Evolutionary conservation across 2,329 filamentous ascomycete genomes (phyloP), one percentile per base, ranked within the genome.

Genomic region (Fusarium tupiense): DNA sequence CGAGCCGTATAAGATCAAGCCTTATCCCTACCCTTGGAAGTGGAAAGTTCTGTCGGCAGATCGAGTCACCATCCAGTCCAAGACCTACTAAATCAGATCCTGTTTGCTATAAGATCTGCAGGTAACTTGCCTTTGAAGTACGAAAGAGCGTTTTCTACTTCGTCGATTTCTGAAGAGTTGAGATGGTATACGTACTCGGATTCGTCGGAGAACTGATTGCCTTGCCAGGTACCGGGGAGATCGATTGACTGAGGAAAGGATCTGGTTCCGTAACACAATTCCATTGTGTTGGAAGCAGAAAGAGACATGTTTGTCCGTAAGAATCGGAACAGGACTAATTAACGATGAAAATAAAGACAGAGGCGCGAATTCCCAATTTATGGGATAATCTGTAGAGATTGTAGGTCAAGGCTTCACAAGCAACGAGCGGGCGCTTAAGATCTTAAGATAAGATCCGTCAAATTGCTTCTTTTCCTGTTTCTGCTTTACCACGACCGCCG

Each of bases 1-100:
- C 88, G 4, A 82, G 76, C 40, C 88, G 87, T 53, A 92, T 79
- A 14, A 79, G 71, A 26, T 85, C 82, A 29, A 93, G 84, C 60
- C 84, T 86, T 13, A 81, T 76, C 4, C 88, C 88, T 1, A 93
- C 84, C 1, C 77, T 86, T 16, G 89, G 89, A 6, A 93, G 85
- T 3, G 87, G 88, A 61, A 93, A 93, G 38, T 86, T 91, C 19
- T 85, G 81, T 53, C 86, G 85, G 43, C 82, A 85, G 58, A 93
- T 86, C 49, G 85, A 82, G 62, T 88, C 87, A 22, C 88, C 88
- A 67, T 90, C 87, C 7, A 90, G 80, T 37, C 84, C 85, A 33
- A 89, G 81, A n/a, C 81, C 89, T 89, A 10, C 3, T 22, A 31
- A 4, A 24, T 59, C 4, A 37, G 41, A 29, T 0, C 2, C 20